Base-by-base conservation (phyloP, 176 grass and related monocot species). In the Hordeum marinum region DNA sequence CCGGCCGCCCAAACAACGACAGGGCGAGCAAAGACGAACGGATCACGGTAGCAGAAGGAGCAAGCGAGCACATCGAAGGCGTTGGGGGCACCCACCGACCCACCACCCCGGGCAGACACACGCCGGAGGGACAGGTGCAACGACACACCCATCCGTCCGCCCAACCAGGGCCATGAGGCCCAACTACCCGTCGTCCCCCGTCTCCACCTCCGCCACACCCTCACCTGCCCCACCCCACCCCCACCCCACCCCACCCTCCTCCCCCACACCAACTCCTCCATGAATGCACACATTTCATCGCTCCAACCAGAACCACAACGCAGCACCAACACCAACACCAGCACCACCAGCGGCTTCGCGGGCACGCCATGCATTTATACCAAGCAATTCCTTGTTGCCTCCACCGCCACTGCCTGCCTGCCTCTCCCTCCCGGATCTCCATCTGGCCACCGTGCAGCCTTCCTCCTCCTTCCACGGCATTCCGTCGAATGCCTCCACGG, bases 371-470 rank as follows among this genome's bases (percentile, higher is more conserved):
- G 73, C 70, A 73, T 75, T 77, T 77, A 36, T 57, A 57, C 0
- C 7, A 13, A 9, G 31, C 45, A 7, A 15, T 18, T 29, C 2
- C 9, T 24, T 59, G 4, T 65, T 64, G 17, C 69, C 14, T 46
- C 3, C 41, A 24, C 41, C 7, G 79, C 46, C 42, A 4, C 43
- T 1, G 10, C 27, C 61, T 32, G 9, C 20, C 58, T 11, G 29
- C 6, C 43, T n/a, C 5, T 7, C 11, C 41, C 77, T 9, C 57
- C 70, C 72, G 81, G 85, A 91, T 84, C 89, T 80, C 81, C 69
- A 84, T 77, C 81, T 80, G 81, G 12, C 26, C 36, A 20, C 5
- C 11, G 36, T 9, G 27, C 65, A 4, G 6, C 24, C 55, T 9
- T 23, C 13, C 17, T 12, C 57, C 10, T 17, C 14, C 17, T 20